Evolutionary conservation across 208 protist genomes (phyloP), one percentile per base, ranked within the genome.

Genomic region (Wallacemonas sp.): DNA sequence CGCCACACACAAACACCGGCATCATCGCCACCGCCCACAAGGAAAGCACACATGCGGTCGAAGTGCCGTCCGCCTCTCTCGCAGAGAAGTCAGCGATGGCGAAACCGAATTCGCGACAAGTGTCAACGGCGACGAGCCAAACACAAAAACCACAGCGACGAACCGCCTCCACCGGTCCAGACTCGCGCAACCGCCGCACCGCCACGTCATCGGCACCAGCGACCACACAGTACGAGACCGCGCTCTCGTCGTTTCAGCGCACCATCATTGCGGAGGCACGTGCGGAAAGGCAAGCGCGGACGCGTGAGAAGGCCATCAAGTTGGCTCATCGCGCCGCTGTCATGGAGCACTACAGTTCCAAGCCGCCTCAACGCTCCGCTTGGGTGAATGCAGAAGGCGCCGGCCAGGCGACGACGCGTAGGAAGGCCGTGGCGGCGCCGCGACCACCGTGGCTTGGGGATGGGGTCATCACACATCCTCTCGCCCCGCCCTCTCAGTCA

Each of bases 181-280:
- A n/a, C 37, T 17, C 37, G 17, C 13, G 12, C 17, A n/a, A 17
- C 37, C 17, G 37, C 37, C 24, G 22, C 48, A 36, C 30, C 45
- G 50, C 9, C 37, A 12, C 17, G 37, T 42, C 13, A 12, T 42
- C 13, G 13, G 12, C 13, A 42, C 13, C 12, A 42, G 12, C 37
- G 17, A 42, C n/a, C 41, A 60, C 37, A 5, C 3, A 8, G 38
- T 62, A 62, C 24, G 55, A 62, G 21, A 24, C 38, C 5, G 55
- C 55, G 15, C 36, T 62, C 10, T 44, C 55, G 17, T 62, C 37
- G 9, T 62, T 48, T 32, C 55, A 62, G 27, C 17, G 36, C 4
- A 36, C 55, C 10, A 62, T 62, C 21, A 44, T 62, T 1, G 55
- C 55, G 1, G 38, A 62, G 17, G 55, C 55, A 6, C 55, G 36